Percentiles rank a stretch among this genome's conserved stretches.
Conservation (phyloP, 2,329 filamentous ascomycete genomes). For the Alternaria brassicae region DNA sequence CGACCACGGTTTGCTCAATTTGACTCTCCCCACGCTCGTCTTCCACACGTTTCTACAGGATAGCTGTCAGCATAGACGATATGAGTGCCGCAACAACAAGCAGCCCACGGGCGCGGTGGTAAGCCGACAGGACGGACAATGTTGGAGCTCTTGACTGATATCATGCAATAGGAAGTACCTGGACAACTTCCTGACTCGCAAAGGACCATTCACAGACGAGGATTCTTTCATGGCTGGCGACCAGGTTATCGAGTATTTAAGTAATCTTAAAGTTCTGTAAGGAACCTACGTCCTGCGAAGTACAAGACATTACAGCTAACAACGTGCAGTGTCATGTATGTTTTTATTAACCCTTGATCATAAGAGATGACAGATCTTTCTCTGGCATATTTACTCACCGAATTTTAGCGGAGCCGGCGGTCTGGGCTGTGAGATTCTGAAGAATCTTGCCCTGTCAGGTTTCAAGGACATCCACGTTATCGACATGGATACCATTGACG, state of each 20-base stretch:
- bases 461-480: constrained; percentile 99
- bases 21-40: constrained; percentile 12
- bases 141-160: constrained; percentile 25
- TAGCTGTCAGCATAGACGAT: constrained; percentile 31
- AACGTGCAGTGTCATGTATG: constrained; percentile 49
- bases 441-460: constrained; percentile 91
- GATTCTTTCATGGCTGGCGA: constrained; percentile 58
- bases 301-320: constrained; percentile 26
- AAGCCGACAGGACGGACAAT: constrained; percentile 4
- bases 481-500: constrained; percentile 99
- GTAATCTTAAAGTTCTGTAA: constrained; percentile 66
- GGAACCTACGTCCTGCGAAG: constrained; percentile 40
- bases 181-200: constrained; percentile 76
- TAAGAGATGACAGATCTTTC: not conserved
- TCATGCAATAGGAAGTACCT: constrained; percentile 74
- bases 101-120: constrained; percentile 56
- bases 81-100: constrained; percentile 22
- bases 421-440: constrained; percentile 93
- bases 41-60: constrained; percentile 23
- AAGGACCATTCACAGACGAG: constrained; percentile 81
- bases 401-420: constrained; percentile 85
- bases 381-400: constrained; percentile 33
- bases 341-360: constrained; percentile 2
- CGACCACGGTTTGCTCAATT: constrained; percentile 24
- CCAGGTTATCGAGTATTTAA: constrained; percentile 54